Conservation (phyloP, 768 basidiomycete species). For the Boletus subcaerulescens region DNA sequence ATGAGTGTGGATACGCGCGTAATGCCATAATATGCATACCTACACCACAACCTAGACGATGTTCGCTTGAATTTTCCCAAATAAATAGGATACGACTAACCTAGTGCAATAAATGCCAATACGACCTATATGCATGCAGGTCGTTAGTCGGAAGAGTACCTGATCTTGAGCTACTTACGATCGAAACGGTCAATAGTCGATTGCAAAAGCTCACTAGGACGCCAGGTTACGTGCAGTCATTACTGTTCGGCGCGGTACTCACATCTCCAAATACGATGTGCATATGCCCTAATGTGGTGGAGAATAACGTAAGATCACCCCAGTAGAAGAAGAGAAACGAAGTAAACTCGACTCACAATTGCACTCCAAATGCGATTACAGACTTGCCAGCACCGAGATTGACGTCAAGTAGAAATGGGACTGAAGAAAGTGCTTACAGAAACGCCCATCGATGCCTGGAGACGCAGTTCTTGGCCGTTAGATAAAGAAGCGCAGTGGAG, state of each 20-base stretch:
- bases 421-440: constrained; percentile 19
- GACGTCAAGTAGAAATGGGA: neutral
- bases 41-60: constrained; percentile 25
- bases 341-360: constrained; percentile 25
- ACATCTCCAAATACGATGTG: constrained; percentile 38
- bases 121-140: constrained; percentile 14
- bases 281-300: constrained; percentile 30
- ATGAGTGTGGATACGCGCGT: neutral
- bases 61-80: neutral
- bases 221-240: neutral
- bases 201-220: constrained; percentile 32
- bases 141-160: neutral
- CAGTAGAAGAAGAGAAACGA: neutral
- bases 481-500: neutral
- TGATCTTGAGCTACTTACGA: constrained; percentile 24
- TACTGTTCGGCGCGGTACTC: constrained; percentile 7
- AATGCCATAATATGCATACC: constrained; percentile 16
- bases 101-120: constrained; percentile 29
- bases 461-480: neutral
- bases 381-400: constrained; percentile 18
- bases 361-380: constrained; percentile 34
- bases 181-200: constrained; percentile 28
- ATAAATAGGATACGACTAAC: constrained; percentile 8
- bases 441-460: constrained; percentile 35
- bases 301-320: neutral